Evolutionary conservation across 495 filamentous ascomycete species (phyloP).

Genomic region (Xylaria venustula): DNA sequence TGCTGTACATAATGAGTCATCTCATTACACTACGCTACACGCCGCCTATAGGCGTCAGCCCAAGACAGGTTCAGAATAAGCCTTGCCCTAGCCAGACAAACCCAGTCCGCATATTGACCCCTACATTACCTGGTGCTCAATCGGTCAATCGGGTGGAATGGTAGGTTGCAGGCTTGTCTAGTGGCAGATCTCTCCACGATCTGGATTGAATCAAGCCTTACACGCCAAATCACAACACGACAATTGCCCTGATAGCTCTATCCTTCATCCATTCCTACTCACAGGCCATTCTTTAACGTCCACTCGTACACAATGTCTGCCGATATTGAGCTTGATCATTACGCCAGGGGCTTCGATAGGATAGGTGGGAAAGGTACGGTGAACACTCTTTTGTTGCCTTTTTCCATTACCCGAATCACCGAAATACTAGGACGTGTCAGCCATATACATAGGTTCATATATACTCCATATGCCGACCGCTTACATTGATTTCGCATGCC

Average conservation of each 20-base stretch:
- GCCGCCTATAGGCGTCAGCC: not conserved
- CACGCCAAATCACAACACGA: not conserved
- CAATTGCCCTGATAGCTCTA: not conserved
- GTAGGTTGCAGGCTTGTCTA: conserved; percentile 2
- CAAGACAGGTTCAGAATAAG: not conserved
- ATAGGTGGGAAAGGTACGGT: not conserved
- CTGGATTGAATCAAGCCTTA: not conserved
- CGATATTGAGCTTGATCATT: not conserved
- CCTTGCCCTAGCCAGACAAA: not conserved
- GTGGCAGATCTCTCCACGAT: conserved; percentile 13
- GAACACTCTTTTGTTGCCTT: not conserved
- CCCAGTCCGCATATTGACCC: not conserved
- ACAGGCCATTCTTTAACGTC: not conserved
- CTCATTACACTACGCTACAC: not conserved
- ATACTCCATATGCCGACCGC: not conserved
- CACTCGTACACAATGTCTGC: not conserved
- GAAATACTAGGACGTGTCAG: no score
- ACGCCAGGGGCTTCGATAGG: not conserved
- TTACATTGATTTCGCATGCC: conserved; percentile 4
- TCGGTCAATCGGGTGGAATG: not conserved
- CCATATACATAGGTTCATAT: no score
- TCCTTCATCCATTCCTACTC: no score
- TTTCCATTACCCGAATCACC: no score
- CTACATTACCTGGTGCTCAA: not conserved
- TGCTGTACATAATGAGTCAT: not conserved